Evolutionary conservation across 345 rosid species (phyloP).

Genomic region (Hirschfeldia incana): DNA sequence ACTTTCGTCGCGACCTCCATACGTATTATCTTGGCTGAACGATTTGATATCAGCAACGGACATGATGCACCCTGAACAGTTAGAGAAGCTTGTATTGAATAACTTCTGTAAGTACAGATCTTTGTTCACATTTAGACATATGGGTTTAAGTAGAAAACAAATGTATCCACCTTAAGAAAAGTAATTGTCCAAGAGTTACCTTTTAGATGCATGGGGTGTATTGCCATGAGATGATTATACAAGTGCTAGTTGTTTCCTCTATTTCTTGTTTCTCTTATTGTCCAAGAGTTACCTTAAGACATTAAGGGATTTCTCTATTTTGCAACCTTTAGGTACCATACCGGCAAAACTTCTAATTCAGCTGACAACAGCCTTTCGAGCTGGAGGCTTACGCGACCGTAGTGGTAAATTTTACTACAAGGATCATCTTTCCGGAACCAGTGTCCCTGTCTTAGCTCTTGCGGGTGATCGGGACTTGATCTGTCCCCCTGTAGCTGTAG

Average conservation of each 20-base stretch:
- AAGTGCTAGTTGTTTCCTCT: not conserved
- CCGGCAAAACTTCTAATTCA: slow-evolving; percentile 88
- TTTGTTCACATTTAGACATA: slow-evolving; percentile 15
- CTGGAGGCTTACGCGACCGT: slow-evolving; percentile 80
- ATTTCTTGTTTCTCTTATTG: not conserved
- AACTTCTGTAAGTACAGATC: slow-evolving; percentile 74
- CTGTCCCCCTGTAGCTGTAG: slow-evolving; percentile 93
- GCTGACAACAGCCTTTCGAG: slow-evolving; percentile 87
- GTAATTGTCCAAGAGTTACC: not conserved
- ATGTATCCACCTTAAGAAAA: not conserved
- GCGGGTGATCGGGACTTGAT: slow-evolving; percentile 94
- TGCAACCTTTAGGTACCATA: slow-evolving; percentile 66
- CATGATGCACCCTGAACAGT: slow-evolving; percentile 96
- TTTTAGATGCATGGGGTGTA: not conserved
- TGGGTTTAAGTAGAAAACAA: slow-evolving; percentile 6
- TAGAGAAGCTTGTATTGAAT: slow-evolving; percentile 86
- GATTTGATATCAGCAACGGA: slow-evolving; percentile 80
- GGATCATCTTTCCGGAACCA: slow-evolving; percentile 58
- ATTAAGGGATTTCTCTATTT: slow-evolving; percentile 18
- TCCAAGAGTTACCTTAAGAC: not conserved
- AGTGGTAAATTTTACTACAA: slow-evolving; percentile 75
- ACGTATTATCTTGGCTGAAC: slow-evolving; percentile 84
- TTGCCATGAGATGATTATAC: slow-evolving; percentile 13
- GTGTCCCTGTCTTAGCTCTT: slow-evolving; percentile 77
- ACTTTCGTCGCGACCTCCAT: slow-evolving; percentile 78